Evolutionary conservation across 1,284 basidiomycete genomes (phyloP).

Genomic region (Cutaneotrichosporon arboriforme): DNA sequence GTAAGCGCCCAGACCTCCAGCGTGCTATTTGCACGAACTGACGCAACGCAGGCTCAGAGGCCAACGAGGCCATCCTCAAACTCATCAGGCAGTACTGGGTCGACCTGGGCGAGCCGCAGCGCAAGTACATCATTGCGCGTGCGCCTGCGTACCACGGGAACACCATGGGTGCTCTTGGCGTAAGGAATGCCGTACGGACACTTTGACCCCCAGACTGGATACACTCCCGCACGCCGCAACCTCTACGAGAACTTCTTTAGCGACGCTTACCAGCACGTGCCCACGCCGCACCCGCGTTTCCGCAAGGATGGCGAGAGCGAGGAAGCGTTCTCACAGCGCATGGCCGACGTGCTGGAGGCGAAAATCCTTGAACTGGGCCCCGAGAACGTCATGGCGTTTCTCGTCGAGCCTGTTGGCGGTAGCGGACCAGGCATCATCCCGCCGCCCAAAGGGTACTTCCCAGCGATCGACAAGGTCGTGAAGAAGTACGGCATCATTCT

Average conservation of each 20-base stretch:
- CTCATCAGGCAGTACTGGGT: constrained; percentile 45
- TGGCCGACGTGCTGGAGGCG: constrained; percentile 71
- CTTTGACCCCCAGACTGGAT: constrained; percentile 15
- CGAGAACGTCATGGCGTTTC: constrained; percentile 57
- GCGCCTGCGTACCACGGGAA: constrained; percentile 78
- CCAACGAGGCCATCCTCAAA: constrained; percentile 33
- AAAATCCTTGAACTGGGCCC: constrained; percentile 75
- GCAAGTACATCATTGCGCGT: constrained; percentile 73
- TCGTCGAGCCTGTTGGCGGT: constrained; percentile 55
- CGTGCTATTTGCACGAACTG: not conserved
- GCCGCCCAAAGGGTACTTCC: constrained; percentile 40
- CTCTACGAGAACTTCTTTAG: constrained; percentile 56
- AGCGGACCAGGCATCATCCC: constrained; percentile 61
- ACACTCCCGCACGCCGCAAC: constrained; percentile 22
- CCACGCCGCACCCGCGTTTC: constrained; percentile 55
- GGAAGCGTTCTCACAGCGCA: constrained; percentile 67
- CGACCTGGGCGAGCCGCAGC: constrained; percentile 62
- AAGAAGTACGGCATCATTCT: constrained; percentile 75
- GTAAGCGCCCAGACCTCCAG: not conserved
- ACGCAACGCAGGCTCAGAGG: constrained; percentile 24
- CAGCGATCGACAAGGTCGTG: constrained; percentile 73
- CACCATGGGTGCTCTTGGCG: constrained; percentile 53
- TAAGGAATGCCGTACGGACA: constrained; percentile 12
- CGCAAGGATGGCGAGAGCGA: constrained; percentile 63
- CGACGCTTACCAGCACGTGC: constrained; percentile 28